Conservation (phyloP, 768 basidiomycete species). For the Xerocomellus amylosporus region DNA sequence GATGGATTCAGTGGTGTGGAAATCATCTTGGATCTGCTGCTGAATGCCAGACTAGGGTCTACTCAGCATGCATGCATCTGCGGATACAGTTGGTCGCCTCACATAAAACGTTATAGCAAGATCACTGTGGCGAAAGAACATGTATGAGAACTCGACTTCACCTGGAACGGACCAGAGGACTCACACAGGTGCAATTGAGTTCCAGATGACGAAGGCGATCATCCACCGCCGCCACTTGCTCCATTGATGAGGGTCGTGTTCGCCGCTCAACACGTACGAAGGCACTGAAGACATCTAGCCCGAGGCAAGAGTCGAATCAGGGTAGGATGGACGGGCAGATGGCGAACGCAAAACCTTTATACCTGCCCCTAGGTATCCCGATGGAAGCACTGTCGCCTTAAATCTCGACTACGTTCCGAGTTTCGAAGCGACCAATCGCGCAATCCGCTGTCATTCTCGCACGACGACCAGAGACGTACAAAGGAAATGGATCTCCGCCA, state of each 20-base stretch:
- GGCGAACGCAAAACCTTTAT: conserved; percentile 13
- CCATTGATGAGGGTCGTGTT: conserved; percentile 29
- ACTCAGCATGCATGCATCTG: conserved; percentile 3
- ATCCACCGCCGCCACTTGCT: conserved; percentile 27
- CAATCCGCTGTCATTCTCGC: conserved; percentile 10
- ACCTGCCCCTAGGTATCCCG: not conserved
- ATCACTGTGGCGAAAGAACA: conserved; percentile 12
- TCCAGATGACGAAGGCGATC: conserved; percentile 30
- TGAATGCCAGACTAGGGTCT: conserved; percentile 26
- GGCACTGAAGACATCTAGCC: conserved; percentile 20
- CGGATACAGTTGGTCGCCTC: not conserved
- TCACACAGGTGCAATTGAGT: conserved; percentile 31
- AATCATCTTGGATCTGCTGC: conserved; percentile 26
- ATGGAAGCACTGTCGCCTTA: not conserved
- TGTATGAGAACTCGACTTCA: not conserved
- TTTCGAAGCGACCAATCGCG: conserved; percentile 19
- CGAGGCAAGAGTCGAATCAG: not conserved
- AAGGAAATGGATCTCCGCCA: not conserved
- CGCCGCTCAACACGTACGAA: conserved; percentile 16
- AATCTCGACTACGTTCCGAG: not conserved
- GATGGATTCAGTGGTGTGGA: conserved; percentile 16
- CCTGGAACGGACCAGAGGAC: not conserved
- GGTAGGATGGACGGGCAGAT: not conserved
- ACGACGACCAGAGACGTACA: not conserved
- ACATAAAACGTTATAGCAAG: conserved; percentile 30